Conservation (phyloP, 371 early-diverging fungal species). For the Rhizopus stolonifer region DNA sequence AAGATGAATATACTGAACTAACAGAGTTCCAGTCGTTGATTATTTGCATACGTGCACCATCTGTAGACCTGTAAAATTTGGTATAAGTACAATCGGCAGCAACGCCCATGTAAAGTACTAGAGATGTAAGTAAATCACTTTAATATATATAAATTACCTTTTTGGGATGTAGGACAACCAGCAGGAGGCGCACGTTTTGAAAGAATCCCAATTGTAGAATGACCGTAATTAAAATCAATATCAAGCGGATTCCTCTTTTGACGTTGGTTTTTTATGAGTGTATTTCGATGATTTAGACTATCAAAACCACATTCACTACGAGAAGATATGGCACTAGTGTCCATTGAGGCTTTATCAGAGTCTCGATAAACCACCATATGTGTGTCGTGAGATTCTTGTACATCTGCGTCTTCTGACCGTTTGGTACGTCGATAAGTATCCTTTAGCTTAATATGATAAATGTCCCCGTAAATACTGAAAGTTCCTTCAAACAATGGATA, state of each 20-base stretch:
- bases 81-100: slow-evolving; percentile 85
- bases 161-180: slow-evolving; percentile 45
- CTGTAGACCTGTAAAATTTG: slow-evolving; percentile 52
- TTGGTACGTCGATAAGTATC: slow-evolving; percentile 61
- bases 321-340: neutral
- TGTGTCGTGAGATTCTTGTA: neutral
- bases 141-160: slow-evolving; percentile 25
- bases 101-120: slow-evolving; percentile 28
- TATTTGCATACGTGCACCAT: slow-evolving; percentile 66
- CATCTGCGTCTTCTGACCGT: slow-evolving; percentile 58
- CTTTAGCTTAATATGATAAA: slow-evolving; percentile 63
- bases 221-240: neutral
- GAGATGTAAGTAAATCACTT: too few species aligned
- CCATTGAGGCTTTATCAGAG: slow-evolving; percentile 49
- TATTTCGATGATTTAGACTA: slow-evolving; percentile 12
- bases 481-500: slow-evolving; percentile 66
- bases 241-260: slow-evolving; percentile 7
- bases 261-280: neutral
- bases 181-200: slow-evolving; percentile 36
- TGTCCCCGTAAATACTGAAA: slow-evolving; percentile 59
- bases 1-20: slow-evolving; percentile 78
- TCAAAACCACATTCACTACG: slow-evolving; percentile 35
- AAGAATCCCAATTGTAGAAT: slow-evolving; percentile 14
- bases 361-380: slow-evolving; percentile 70
- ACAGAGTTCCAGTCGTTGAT: slow-evolving; percentile 78